Evolutionary conservation across 306 rosid genomes (phyloP), one percentile per base, ranked within the genome.

Genomic region (Cicer bijugum): DNA sequence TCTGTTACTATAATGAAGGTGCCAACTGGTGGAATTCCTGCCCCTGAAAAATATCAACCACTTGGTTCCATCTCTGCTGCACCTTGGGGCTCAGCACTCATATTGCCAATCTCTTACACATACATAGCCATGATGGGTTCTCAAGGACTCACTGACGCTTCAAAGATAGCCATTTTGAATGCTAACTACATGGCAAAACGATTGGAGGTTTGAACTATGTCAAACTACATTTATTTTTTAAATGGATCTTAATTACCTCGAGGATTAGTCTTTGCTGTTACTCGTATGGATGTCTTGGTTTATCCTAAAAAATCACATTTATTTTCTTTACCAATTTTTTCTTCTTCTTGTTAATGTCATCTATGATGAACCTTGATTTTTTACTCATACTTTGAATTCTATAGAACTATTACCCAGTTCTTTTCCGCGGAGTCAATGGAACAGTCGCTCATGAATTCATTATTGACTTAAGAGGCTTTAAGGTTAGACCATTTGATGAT

Each of bases 51-150:
- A 19, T 39, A 86, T 74, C 90, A 92, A 74, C 99, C 99, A 69
- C 96, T 95, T 12, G 99, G 99, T 56, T 78, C 93, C 70, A 95
- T 95, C 78, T 81, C 99, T 56, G 97, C 99, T 76, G 99, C 99
- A 56, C 99, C 99, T 70, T 95, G 99, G 99, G 99, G 99, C 11
- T 95, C 99, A 58, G 99, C 99, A 59, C 99, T 95, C 75, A 95
- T 95, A 76, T 89, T 95, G 78, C 99, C 99, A 33, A 95, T 95
- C 68, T 95, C 99, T 35, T 95, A 95, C 78, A 87, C 97, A 69
- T 95, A 95, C 77, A 90, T 95, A 20, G 99, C 96, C 65, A 95
- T 95, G 99, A 95, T 95, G 99, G 99, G 99, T 51, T 95, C 99
- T 35, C 59, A 90, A 69, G 99, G 99, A 64, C 93, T 95, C 82